A percentile compares a stretch with the other conserved stretches of the same genome.
phyloP scores from a whole-genome alignment of 257 asterid genomes.

The Solanum pimpinellifolium region DNA sequence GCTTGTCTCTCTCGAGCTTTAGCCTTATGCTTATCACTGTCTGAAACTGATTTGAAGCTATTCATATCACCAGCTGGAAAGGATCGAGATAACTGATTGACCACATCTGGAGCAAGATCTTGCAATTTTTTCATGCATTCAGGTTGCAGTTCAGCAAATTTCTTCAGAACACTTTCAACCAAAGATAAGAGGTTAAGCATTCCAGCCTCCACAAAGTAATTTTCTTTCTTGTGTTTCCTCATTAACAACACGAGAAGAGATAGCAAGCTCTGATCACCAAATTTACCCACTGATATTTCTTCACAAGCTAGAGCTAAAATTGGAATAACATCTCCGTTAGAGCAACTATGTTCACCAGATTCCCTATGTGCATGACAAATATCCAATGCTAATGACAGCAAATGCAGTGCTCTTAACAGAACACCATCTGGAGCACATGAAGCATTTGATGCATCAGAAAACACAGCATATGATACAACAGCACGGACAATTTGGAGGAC shows the following conservation, averaged over 20 bases:
- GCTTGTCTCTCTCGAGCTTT: slow-evolving; percentile 96
- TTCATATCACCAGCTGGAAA: slow-evolving; percentile 19
- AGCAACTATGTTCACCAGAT: slow-evolving; percentile 39
- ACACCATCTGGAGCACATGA: slow-evolving; percentile 87
- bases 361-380: slow-evolving; percentile 52
- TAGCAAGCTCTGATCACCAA: slow-evolving; percentile 77
- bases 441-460: slow-evolving; percentile 31
- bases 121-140: slow-evolving; percentile 64
- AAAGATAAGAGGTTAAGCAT: slow-evolving; percentile 43
- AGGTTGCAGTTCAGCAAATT: slow-evolving; percentile 71
- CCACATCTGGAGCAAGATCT: slow-evolving; percentile 68
- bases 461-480: slow-evolving; percentile 66
- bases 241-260: slow-evolving; percentile 82
- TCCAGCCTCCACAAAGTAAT: slow-evolving; percentile 50
- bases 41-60: slow-evolving; percentile 29
- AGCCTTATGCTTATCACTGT: slow-evolving; percentile 73
- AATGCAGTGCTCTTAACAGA: slow-evolving; percentile 71
- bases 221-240: slow-evolving; percentile 70
- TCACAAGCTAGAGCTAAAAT: slow-evolving; percentile 67
- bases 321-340: slow-evolving; percentile 54
- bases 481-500: slow-evolving; percentile 71
- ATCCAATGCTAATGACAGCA: slow-evolving; percentile 81
- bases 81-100: slow-evolving; percentile 45
- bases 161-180: slow-evolving; percentile 48
- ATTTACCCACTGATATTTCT: slow-evolving; percentile 44